Evolutionary conservation across 306 rosid genomes (phyloP), one percentile per base, ranked within the genome.

Genomic region (Clitoria ternatea): DNA sequence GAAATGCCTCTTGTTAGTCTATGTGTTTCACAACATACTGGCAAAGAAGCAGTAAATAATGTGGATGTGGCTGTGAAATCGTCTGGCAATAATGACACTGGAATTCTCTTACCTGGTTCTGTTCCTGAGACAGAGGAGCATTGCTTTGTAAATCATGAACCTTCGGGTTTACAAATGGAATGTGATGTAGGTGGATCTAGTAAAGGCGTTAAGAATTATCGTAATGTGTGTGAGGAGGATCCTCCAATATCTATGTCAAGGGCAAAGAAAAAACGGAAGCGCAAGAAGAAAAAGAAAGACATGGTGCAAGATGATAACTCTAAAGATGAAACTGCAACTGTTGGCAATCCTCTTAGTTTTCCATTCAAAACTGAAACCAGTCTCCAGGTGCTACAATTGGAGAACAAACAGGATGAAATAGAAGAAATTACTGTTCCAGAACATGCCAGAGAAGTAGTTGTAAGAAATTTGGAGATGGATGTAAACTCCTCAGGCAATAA

Each of bases 251-350:
- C 84, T 50, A 47, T 35, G 18, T 48, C 76, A 9, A 66, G 63
- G 42, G 40, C 44, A 33, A 81, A 66, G 82, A 66, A 17, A 77
- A 73, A 30, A 32, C 44, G 11, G 2, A 73, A 68, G 77, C 43
- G 27, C 27, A 53, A 45, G 37, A 49, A 42, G 50, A 27, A 39
- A 56, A 82, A 47, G 35, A 77, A 62, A 47, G 80, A 47, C 33
- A 55, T 36, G 0, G 56, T 10, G 43, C 27, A 3, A 6, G 77
- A 39, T 63, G 54, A 40, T 73, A 6, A 20, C 50, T 69, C 52
- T 2, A 77, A 73, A 64, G 75, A 69, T 24, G 43, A 35, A 43
- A 24, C 23, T 55, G 55, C 49, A 17, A 62, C 27, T 69, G 43
- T 73, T 30, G 80, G 55, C 50, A 22, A 54, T 55, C 49, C 70